These are phyloP conservation scores for Sphagnum tenellum DNA, from an alignment of 225 moss, liverwort and hornwort genomes.

Conservation along the genomic window DNA sequence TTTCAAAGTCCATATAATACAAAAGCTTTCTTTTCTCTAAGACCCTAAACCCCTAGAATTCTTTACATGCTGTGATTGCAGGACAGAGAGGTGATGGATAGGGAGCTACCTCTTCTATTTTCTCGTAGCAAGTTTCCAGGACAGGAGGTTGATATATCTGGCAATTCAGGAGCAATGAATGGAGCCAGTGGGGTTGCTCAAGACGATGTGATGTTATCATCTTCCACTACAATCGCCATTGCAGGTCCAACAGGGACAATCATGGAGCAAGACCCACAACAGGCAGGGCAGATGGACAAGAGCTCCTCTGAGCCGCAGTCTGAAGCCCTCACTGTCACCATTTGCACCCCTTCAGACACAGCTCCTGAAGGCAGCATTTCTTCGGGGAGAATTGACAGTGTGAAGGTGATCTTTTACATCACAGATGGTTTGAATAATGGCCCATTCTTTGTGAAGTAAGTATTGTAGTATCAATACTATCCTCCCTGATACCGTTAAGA, in stretches of 20 bases:
- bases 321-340: slow-evolving; percentile 28
- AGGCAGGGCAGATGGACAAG: slow-evolving; percentile 2
- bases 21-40: too few relatives aligned
- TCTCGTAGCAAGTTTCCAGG: slow-evolving; percentile 19
- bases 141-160: slow-evolving; percentile 20
- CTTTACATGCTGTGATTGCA: slow-evolving; percentile 1
- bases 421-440: too few relatives aligned
- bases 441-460: too few relatives aligned
- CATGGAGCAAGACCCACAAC: slow-evolving; percentile 36
- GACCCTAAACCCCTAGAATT: too few relatives aligned
- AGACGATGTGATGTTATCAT: slow-evolving; percentile 25
- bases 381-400: too few relatives aligned
- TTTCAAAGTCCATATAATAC: too few relatives aligned
- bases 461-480: too few relatives aligned
- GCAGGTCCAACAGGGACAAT: slow-evolving; percentile 55
- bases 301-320: slow-evolving; percentile 10
- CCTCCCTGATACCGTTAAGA: too few relatives aligned
- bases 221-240: slow-evolving; percentile 28
- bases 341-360: slow-evolving; percentile 2
- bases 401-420: too few relatives aligned
- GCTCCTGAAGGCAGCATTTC: too few relatives aligned
- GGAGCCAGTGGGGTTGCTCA: slow-evolving; percentile 17
- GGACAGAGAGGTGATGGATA: slow-evolving; percentile 38
- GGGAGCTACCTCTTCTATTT: slow-evolving; percentile 34
- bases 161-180: slow-evolving; percentile 16